Conservation (phyloP, 352 stramenopile genomes). For the Phytopythium boreale region DNA sequence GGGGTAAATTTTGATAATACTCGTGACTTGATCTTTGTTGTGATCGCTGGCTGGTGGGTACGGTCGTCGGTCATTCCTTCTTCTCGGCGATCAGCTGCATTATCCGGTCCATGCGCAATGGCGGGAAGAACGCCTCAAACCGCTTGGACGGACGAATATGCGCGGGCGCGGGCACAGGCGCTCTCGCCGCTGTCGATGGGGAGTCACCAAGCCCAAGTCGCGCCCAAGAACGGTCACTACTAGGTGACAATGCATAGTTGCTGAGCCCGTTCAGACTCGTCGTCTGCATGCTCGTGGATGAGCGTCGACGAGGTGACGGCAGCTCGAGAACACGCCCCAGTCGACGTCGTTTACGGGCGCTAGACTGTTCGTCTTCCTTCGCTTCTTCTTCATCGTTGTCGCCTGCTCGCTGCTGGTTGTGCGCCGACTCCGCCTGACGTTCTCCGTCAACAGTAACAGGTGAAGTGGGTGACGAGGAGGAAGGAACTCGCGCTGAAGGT, state of each 20-base stretch:
- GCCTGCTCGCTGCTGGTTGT: not conserved
- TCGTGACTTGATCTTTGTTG: not conserved
- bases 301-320: not conserved
- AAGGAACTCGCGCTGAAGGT: not conserved
- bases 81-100: slow-evolving; percentile 28
- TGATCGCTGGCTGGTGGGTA: not conserved
- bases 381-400: not conserved
- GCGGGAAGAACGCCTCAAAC: slow-evolving; percentile 40
- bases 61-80: slow-evolving; percentile 12
- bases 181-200: not conserved
- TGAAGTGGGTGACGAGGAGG: not conserved
- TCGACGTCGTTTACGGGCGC: not conserved
- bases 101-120: slow-evolving; percentile 36
- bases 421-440: not conserved
- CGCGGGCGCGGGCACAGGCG: not conserved
- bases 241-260: not conserved
- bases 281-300: not conserved
- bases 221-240: not conserved
- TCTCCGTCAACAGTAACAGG: not conserved
- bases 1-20: not conserved
- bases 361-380: not conserved
- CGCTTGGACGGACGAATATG: slow-evolving; percentile 36
- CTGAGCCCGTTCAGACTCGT: not conserved
- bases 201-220: not conserved
- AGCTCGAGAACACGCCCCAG: not conserved